phyloP scores from a whole-genome alignment of 768 basidiomycete species.

The Boletus coccyginus region DNA sequence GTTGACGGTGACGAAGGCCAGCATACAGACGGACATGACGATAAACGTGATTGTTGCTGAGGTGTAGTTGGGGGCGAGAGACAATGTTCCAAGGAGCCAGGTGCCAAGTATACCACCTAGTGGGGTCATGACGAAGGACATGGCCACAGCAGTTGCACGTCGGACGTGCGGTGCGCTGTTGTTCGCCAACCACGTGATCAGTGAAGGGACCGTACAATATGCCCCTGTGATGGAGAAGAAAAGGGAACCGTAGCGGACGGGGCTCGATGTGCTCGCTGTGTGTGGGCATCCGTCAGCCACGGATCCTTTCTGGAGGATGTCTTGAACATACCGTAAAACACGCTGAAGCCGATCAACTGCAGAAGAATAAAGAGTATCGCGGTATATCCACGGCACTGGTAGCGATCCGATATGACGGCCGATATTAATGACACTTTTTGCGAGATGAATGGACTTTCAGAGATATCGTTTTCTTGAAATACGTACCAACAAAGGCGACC shows the following conservation, averaged over 20 bases:
- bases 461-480: constrained; percentile 7
- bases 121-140: constrained; percentile 55
- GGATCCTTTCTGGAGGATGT: background rate
- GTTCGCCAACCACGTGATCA: constrained; percentile 60
- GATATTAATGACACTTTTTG: constrained; percentile 35
- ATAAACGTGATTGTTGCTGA: constrained; percentile 41
- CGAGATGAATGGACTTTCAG: background rate
- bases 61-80: constrained; percentile 48
- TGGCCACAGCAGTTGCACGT: constrained; percentile 56
- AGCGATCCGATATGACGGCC: constrained; percentile 52
- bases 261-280: constrained; percentile 26
- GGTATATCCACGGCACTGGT: constrained; percentile 46
- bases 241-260: constrained; percentile 50
- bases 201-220: constrained; percentile 46
- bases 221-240: constrained; percentile 53
- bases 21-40: background rate
- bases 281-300: background rate
- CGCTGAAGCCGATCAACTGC: constrained; percentile 29
- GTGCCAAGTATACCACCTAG: constrained; percentile 57
- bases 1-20: no score
- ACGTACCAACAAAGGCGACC: constrained; percentile 36
- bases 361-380: constrained; percentile 44
- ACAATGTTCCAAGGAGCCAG: constrained; percentile 54
- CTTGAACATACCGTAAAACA: no score
- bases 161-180: constrained; percentile 55